Evolutionary conservation across 2,329 filamentous ascomycete species (phyloP), one percentile per base, ranked within the genome.

Genomic region (Ceratocystis eucalypticola): DNA sequence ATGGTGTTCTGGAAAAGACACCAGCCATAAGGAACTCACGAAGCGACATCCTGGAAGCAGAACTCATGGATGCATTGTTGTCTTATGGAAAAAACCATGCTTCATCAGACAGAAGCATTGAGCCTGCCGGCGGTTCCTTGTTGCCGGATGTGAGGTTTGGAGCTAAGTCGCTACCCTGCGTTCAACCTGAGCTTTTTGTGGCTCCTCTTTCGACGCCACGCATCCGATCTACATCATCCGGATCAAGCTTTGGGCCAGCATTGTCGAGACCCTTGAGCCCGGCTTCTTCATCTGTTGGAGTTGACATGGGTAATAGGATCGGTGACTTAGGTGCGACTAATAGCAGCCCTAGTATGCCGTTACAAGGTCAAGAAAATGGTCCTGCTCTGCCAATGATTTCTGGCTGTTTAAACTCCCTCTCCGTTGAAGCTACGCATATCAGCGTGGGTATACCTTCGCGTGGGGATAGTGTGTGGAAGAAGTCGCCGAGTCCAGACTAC

Each of bases 401-500:
- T 7, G 30, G 17, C 12, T 2, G 30, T 17, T 25, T 22, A 25
- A 4, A 57, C 33, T 5, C 6, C 4, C 30, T 17, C 28, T 17
- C 53, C n/a, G 25, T 33, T 30, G 53, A 33, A 17, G 1, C 25
- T 30, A 15, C 22, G 10, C 25, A 57, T 28, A n/a, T 33, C 4
- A 30, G 6, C 20, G 22, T 5, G 17, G 17, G 4, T 28, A 15
- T 8, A 22, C 41, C 45, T 48, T 30, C 25, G n/a, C 44, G 61
- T 10, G 50, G 53, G 30, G 28, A 37, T 50, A 48, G 25, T 4
- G 48, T 46, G 17, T 68, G 66, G 66, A 62, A 17, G 15, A 63
- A 64, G 48, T 33, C 45, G 41, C 66, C 63, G 4, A 30, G 41
- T n/a, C 44, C 20, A 8, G 66, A 68, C 61, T 68, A 68, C 37